phyloP scores from a whole-genome alignment of 345 rosid species.

The Pistacia vera region DNA sequence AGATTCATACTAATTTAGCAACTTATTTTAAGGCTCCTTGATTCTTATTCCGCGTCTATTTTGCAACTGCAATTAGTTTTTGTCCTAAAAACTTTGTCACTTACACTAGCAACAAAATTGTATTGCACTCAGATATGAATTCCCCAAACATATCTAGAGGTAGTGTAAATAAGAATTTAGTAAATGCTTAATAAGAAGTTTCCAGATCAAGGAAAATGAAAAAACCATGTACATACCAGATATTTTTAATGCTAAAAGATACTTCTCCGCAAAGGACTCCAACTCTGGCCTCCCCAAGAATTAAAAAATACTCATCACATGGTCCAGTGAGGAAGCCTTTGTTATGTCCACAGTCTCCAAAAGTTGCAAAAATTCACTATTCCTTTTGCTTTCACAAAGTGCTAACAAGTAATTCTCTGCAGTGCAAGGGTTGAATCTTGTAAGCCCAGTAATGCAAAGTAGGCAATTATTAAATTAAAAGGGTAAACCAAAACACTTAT shows the following conservation, averaged over 20 bases:
- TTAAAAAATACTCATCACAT: constrained; percentile 48
- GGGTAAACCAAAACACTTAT: neutral
- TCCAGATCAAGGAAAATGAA: constrained; percentile 8
- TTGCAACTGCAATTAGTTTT: neutral
- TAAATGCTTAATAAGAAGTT: constrained; percentile 1
- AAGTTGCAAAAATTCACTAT: constrained; percentile 53
- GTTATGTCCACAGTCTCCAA: constrained; percentile 62
- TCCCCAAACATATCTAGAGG: neutral
- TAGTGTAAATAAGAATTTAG: neutral
- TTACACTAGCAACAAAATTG: constrained; percentile 5
- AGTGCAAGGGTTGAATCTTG: constrained; percentile 16
- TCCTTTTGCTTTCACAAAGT: constrained; percentile 59
- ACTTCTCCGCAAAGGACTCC: constrained; percentile 55
- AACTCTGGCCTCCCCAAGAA: constrained; percentile 62
- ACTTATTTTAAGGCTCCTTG: neutral
- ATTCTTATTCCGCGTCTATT: neutral
- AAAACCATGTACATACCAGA: constrained; percentile 44
- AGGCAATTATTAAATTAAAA: too few species aligned
- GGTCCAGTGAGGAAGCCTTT: constrained; percentile 42
- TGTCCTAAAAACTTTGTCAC: neutral
- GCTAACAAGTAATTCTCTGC: constrained; percentile 82
- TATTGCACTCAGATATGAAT: neutral
- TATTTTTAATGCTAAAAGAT: constrained; percentile 48
- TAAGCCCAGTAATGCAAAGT: neutral
- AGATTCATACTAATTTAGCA: neutral